These are phyloP conservation scores for Cutaneotrichosporon sp. DNA, from an alignment of 1,284 basidiomycete species.

Conservation along the genomic window DNA sequence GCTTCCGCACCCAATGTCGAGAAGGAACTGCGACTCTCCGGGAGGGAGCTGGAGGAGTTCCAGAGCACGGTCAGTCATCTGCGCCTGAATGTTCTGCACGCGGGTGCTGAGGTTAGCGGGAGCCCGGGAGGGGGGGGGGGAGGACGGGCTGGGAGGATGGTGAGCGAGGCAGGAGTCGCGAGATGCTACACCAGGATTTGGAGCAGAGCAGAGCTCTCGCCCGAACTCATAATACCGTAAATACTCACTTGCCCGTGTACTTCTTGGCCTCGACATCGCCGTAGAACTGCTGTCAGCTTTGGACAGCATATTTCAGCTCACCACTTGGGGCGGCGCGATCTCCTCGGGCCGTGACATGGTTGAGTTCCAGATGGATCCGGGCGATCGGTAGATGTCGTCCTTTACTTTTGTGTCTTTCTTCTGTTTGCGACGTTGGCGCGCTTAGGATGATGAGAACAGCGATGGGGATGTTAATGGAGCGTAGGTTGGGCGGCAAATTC, in stretches of 20 bases:
- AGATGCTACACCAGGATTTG: neutral
- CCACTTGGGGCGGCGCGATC: constrained; percentile 92
- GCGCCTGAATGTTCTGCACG: constrained; percentile 93
- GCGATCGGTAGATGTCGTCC: too few species aligned
- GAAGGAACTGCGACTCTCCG: constrained; percentile 70
- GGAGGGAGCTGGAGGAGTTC: constrained; percentile 84
- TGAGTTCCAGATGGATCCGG: constrained; percentile 16
- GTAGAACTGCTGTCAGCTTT: constrained; percentile 64
- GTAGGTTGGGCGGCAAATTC: neutral
- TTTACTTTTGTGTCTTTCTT: neutral
- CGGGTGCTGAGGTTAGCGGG: constrained; percentile 58
- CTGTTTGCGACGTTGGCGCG: neutral
- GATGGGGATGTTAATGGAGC: too few species aligned
- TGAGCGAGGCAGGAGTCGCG: neutral
- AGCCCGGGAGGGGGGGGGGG: neutral
- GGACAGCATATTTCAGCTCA: constrained; percentile 18
- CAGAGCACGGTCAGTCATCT: constrained; percentile 95
- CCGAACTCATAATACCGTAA: too few species aligned
- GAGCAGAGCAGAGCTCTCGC: neutral
- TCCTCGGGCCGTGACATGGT: constrained; percentile 93
- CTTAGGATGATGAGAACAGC: too few species aligned
- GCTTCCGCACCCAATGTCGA: constrained; percentile 98
- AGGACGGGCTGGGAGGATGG: neutral
- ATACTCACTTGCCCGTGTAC: constrained; percentile 86
- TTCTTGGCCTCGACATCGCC: constrained; percentile 92